phyloP scores from a whole-genome alignment of 169 alveolate genomes.

The Plasmodium gonderi region DNA sequence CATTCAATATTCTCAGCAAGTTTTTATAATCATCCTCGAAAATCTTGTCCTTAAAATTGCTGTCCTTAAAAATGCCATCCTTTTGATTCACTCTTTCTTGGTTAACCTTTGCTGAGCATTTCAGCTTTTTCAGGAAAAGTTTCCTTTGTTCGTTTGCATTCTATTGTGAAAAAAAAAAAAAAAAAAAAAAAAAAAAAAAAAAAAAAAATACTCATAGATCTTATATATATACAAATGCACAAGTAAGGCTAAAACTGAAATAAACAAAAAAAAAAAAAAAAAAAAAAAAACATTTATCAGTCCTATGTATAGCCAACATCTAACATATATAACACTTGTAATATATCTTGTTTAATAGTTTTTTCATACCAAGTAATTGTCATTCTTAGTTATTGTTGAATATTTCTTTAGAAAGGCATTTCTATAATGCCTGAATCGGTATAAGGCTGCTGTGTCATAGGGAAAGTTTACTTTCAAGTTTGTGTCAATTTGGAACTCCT shows the following conservation, averaged over 20 bases:
- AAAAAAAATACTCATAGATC: background rate
- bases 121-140: constrained; percentile 22
- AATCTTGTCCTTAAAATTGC: background rate
- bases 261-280: background rate
- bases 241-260: background rate
- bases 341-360: too few relatives aligned
- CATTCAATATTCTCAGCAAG: constrained; percentile 25
- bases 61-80: constrained; percentile 16
- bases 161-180: background rate
- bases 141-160: constrained; percentile 65
- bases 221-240: background rate
- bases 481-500: constrained; percentile 7
- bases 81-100: background rate
- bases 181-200: background rate
- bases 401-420: constrained; percentile 29
- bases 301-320: too few relatives aligned
- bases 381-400: constrained; percentile 59
- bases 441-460: constrained; percentile 37
- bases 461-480: constrained; percentile 28
- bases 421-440: constrained; percentile 25
- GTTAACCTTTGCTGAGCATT: constrained; percentile 30
- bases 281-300: too few relatives aligned
- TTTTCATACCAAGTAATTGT: constrained; percentile 45
- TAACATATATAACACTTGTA: too few relatives aligned
- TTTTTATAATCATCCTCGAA: constrained; percentile 51